Conservation (phyloP, 1,284 basidiomycete species). For the Volvariella surrecta region DNA sequence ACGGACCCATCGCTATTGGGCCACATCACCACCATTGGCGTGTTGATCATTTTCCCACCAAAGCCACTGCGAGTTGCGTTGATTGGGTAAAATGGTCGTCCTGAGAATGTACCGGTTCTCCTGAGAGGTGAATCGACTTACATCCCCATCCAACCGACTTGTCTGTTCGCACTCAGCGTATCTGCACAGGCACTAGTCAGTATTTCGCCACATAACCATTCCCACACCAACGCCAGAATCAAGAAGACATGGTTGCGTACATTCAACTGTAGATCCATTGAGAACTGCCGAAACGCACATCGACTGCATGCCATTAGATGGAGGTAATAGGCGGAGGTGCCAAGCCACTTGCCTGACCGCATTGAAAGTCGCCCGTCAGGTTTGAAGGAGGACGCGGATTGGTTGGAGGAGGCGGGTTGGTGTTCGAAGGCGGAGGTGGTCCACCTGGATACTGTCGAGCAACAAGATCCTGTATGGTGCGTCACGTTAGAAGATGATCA, state of each 20-base stretch:
- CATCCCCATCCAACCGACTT: neutral
- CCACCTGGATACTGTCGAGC: neutral
- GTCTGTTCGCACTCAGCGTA: neutral
- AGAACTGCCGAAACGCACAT: neutral
- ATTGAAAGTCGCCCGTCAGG: constrained; percentile 20
- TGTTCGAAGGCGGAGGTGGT: neutral
- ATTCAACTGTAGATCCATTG: neutral
- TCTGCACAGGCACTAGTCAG: neutral
- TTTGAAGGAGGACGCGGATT: too few relatives aligned
- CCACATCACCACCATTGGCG: constrained; percentile 36
- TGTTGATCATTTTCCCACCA: constrained; percentile 38
- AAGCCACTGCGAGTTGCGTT: constrained; percentile 51
- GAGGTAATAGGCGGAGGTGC: too few relatives aligned
- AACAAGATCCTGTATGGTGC: too few relatives aligned
- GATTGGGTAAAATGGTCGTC: too few relatives aligned
- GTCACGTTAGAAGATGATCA: too few relatives aligned
- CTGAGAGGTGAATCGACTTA: too few relatives aligned
- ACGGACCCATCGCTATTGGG: constrained; percentile 35
- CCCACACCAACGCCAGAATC: too few relatives aligned
- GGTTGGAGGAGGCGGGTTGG: neutral
- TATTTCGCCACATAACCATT: neutral
- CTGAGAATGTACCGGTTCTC: too few relatives aligned
- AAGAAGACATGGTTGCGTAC: too few relatives aligned
- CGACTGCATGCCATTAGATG: too few relatives aligned
- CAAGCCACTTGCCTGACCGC: constrained; percentile 25